Conservation (phyloP, 345 rosid genomes). For the Balakata baccata region DNA sequence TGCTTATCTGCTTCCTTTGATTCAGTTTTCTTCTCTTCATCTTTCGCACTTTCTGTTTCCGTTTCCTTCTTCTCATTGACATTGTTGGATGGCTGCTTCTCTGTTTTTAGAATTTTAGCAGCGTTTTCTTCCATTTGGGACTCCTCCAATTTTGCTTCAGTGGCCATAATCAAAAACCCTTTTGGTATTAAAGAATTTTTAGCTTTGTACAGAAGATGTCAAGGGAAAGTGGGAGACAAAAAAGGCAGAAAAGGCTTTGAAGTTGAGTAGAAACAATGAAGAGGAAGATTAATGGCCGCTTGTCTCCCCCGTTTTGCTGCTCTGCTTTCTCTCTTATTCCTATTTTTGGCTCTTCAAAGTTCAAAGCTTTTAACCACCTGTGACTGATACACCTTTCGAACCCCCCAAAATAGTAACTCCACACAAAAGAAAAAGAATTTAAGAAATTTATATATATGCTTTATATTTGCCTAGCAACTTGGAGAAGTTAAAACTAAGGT, state of each 20-base stretch:
- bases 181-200: background rate
- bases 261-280: background rate
- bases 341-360: constrained; percentile 6
- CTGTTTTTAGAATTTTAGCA: background rate
- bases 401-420: background rate
- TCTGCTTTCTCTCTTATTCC: constrained; percentile 8
- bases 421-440: too few relatives aligned
- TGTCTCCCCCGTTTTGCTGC: constrained; percentile 16
- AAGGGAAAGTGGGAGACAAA: background rate
- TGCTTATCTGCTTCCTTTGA: background rate
- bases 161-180: background rate
- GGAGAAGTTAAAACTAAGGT: background rate
- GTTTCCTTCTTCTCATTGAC: background rate
- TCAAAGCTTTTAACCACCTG: constrained; percentile 7
- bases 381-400: background rate
- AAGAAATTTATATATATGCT: too few relatives aligned
- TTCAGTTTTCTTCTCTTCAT: background rate
- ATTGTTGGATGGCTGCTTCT: background rate
- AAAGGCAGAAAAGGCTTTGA: constrained; percentile 6
- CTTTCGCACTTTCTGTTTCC: background rate
- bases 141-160: constrained; percentile 1
- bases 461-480: too few relatives aligned
- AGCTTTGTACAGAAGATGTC: background rate
- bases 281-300: constrained; percentile 2
- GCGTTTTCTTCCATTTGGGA: constrained; percentile 8